Base-by-base conservation (phyloP, 1,284 basidiomycete genomes). In the Fomes fomentarius region DNA sequence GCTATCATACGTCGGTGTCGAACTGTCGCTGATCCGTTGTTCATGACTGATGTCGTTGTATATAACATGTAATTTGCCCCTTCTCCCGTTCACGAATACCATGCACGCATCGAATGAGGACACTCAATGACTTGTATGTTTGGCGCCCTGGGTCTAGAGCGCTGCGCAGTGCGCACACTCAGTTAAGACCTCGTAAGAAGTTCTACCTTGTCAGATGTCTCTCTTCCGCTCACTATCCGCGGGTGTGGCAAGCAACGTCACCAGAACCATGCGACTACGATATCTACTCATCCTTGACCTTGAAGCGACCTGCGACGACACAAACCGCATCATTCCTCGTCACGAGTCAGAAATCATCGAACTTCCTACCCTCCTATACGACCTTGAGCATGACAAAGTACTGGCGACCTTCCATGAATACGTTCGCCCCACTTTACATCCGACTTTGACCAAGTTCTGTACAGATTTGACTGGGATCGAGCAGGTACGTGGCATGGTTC, bases 261-360 rank as follows among this genome's bases (percentile, higher is more conserved):
- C 35, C n/a, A 19, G 53, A 52, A 47, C 17, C 9, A 53, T 48
- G 53, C 41, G 25, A 14, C 54, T 63, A 15, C 62, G 61, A 15
- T 69, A 69, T 44, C 64, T 73, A 5, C 64, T 71, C 37, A 59
- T 73, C 24, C 61, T 73, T 19, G 71, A 73, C 45, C 69, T 73
- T 47, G 71, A 73, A 48, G 70, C 70, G 0, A 71, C 70, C 7
- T 71, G 71, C 53, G 71, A 64, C 12, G 62, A 69, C 25, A 50
- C 43, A 2, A 26, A 41, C 5, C 30, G 26, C 10, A 26, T 63
- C 25, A 25, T 59, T 39, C 54, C 59, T 5, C 52, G 41, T 8
- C 52, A 54, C 11, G 57, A 62, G 34, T 62, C 54, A 52, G 71
- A 73, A 52, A 70, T 71, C 56, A 73, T 71, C 47, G 71, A 73